These are phyloP conservation scores for Silybum marianum DNA, from an alignment of 129 eudicot species.

Conservation along the genomic window DNA sequence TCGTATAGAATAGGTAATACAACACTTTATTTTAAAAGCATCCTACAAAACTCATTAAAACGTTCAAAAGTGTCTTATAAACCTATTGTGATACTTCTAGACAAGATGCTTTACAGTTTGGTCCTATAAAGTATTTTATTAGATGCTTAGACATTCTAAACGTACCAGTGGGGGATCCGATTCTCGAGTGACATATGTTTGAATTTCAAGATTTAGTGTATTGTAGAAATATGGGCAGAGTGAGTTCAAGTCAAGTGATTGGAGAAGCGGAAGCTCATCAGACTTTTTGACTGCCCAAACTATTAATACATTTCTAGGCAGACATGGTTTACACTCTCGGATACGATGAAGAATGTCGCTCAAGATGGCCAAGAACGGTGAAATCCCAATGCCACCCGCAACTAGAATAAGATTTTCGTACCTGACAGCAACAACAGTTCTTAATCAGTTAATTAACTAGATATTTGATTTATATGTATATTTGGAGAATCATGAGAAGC, in stretches of 20 bases:
- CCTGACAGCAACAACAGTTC: constrained; percentile 38
- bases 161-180: constrained; percentile 81
- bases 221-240: constrained; percentile 65
- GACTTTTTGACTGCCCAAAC: constrained; percentile 90
- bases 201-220: constrained; percentile 70
- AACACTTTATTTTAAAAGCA: neutral
- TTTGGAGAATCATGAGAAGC: neutral
- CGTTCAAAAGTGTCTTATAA: neutral
- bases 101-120: neutral
- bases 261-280: constrained; percentile 85
- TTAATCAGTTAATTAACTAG: neutral
- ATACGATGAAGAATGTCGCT: constrained; percentile 77
- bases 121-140: neutral
- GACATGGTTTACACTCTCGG: constrained; percentile 60
- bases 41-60: neutral
- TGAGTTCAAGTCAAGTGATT: constrained; percentile 56
- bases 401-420: constrained; percentile 85
- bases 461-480: neutral
- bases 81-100: neutral
- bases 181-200: constrained; percentile 85
- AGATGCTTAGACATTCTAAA: too few relatives aligned
- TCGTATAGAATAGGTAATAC: too few relatives aligned
- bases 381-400: constrained; percentile 96
- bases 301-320: constrained; percentile 69
- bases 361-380: constrained; percentile 88